Evolutionary conservation across 176 grass and related monocot genomes (phyloP), one percentile per base, ranked within the genome.

Genomic region (Typha latifolia): DNA sequence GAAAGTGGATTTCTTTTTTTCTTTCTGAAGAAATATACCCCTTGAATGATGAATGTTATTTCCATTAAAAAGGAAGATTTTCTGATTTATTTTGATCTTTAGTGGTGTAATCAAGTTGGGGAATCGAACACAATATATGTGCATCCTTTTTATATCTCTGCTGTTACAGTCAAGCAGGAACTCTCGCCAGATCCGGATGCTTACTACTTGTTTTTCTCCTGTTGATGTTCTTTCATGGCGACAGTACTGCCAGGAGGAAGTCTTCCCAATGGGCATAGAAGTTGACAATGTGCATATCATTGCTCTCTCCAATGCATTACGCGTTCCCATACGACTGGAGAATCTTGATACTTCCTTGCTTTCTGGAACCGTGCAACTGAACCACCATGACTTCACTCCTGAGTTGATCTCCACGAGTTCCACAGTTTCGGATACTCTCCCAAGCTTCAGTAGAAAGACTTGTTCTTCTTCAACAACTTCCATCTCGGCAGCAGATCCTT

Each of bases 161-260:
- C 57, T 43, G 37, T 14, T 13, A 52, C 51, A 15, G 21, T 76
- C 43, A 51, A 12, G 34, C 18, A 68, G n/a, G 74, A 63, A 68
- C 51, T 68, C 15, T 50, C 2, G 24, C 24, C 24, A 26, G 24
- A 26, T 26, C 24, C 24, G 2, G 24, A 26, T 26, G 24, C 24
- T 26, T 26, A 14, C 50, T 52, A 52, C 16, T 52, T 14, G 12
- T 52, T 9, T 56, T 15, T 56, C 8, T 57, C 19, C 64, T 16
- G 15, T 14, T 21, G 4, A 15, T 57, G 52, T 8, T 57, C 52
- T 20, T 29, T 57, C 15, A 20, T 76, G 64, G 34, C 51, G 20
- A 21, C 52, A 57, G 52, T 19, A 18, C 52, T 57, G 52, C 52
- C n/a, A 18, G 52, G 3, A 57, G n/a, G 4, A 9, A 57, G 52